Base-by-base conservation (phyloP, 129 eudicot genomes). In the Pseudognaphalium luteoalbum region DNA sequence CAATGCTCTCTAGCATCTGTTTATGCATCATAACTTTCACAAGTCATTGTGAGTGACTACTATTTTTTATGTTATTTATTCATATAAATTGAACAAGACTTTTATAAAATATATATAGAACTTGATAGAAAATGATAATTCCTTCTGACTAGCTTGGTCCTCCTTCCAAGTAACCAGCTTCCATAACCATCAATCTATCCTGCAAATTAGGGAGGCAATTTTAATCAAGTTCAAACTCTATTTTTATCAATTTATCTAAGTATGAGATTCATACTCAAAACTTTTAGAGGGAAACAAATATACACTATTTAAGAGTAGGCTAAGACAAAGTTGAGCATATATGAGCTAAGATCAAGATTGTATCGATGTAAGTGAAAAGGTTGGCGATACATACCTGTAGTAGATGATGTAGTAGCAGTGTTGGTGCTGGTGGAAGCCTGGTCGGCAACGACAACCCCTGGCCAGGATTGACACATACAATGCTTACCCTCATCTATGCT, bases 391-490 rank as follows among this genome's bases (percentile, higher is more conserved):
- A 29, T 33, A 76, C 73, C 66, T 75, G 73, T 63, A 66, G 79
- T 44, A 75, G 71, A 44, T 14, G 65, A 30, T 29, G 54, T 42
- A 44, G 52, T 34, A 30, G 66, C 37, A 25, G 54, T n/a, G 33
- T 62, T 2, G 32, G 66, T 19, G 2, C 78, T 33, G 1, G 81
- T 35, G 29, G 82, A 42, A 4, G 81, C 30, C 32, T 44, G 71
- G 10, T 66, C 76, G 28, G 89, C 78, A 61, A 80, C 68, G 12
- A 47, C 84, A 30, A 87, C 84, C 17, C 96, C 92, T 6, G 96
- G 96, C 96, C 96, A 90, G 22, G 90, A 71, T 56, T 88, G 85
- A 68, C 96, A 87, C 84, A 75, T 74, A 80, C 92, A 87, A 33
- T 83, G 96, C 78, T 79, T 85, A 9, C 90, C 90, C 65, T 87